Base-by-base conservation (phyloP, 768 basidiomycete species). In the Kwoniella dejecticola region DNA sequence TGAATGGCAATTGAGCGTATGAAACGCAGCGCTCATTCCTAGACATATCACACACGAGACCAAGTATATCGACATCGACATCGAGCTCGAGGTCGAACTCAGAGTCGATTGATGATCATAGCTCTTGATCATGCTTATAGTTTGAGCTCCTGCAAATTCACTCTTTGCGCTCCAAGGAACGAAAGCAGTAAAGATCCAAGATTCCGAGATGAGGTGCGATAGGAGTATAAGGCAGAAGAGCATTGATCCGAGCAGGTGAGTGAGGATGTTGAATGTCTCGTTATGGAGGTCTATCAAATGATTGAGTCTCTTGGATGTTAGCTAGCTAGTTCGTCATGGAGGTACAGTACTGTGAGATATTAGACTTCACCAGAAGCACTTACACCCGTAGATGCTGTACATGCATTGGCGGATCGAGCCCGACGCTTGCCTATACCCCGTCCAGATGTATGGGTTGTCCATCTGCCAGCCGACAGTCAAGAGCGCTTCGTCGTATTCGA, bases 201-300 rank as follows among this genome's bases (percentile, higher is more conserved):
- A 38, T 38, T 38, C 17, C 17, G 36, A 17, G 36, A 17, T 38
- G 36, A 8, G 17, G 8, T 38, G 8, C 17, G 17, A 42, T 8
- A 19, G 11, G 41, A 42, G 6, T n/a, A 8, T n/a, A 42, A 42
- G 19, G 19, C 41, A 77, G 60, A 83, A 83, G 66, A 86, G 85
- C 4, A 84, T 71, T 30, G 87, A 85, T 26, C 86, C 89, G 81
- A 85, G 83, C 7, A 91, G 81, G 74, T 93, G 91, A 61, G 83
- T 88, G 78, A 91, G 88, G 46, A 93, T 90, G 79, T 94, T 94
- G 57, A 93, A 90, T 89, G 71, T 77, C 60, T 79, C 77, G 36
- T 79, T 79, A 36, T 79, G 77, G 19, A 75, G 36, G 55, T 73
- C 76, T 77, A 50, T 10, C 11, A 36, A 10, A 53, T 6, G n/a